Evolutionary conservation across 208 protist genomes (phyloP), one percentile per base, ranked within the genome.

Genomic region (Crithidia brevicula): DNA sequence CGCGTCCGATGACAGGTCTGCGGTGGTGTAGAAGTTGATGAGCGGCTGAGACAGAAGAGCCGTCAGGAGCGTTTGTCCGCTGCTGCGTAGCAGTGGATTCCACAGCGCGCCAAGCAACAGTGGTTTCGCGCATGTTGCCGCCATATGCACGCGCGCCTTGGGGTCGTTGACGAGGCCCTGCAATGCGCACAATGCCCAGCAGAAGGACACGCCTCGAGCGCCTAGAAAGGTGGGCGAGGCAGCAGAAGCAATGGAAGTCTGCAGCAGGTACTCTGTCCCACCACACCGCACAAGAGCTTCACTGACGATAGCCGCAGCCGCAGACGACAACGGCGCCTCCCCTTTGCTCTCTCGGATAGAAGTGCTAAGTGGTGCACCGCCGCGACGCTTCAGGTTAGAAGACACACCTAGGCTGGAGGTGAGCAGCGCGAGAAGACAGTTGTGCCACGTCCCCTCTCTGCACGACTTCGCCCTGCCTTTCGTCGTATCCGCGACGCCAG

Each of bases 41-140:
- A 70, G 54, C 11, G 70, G 70, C 51, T 70, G 70, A 36, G 47
- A 76, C 22, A 76, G 64, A 23, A 76, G 30, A 13, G 46, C 9
- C 20, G 66, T 51, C 45, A 76, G 54, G 27, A 76, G 46, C 62
- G 30, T 31, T 49, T 65, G 62, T 16, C 70, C 70, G 13, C 60
- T 60, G 1, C 20, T 20, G 16, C 70, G 70, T 53, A 76, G 34
- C 45, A 60, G 43, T 33, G 70, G 70, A 31, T 76, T 54, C 70
- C 70, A 76, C 22, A 76, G 56, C 5, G 65, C 43, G n/a, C 54
- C 36, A 7, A 61, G 60, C 58, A 74, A 40, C 36, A 76, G 18
- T 27, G 61, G 66, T 20, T 42, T 46, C 1, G 56, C 46, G 38
- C 70, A 69, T 23, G 40, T 59, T 0, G 45, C 43, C 49, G 70